Conservation (phyloP, 192 early-diverging fungal genomes). For the Entomortierella beljakovae region DNA sequence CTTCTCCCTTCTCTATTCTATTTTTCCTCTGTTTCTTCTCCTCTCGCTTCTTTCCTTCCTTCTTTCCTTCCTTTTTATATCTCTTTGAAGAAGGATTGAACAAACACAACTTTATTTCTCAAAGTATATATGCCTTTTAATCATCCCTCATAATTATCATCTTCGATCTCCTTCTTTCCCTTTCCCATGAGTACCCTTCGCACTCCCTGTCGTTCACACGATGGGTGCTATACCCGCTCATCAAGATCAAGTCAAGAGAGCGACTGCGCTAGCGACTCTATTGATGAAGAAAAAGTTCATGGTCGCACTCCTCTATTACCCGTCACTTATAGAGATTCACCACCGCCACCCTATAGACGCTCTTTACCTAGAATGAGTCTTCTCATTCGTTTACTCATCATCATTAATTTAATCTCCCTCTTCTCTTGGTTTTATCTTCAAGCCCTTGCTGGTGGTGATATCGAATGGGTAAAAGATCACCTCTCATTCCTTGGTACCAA, state of each 20-base stretch:
- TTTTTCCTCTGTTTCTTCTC: neutral
- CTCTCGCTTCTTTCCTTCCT: neutral
- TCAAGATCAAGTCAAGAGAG: too few species aligned
- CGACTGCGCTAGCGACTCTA: too few species aligned
- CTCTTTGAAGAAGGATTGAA: neutral
- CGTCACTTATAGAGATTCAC: neutral
- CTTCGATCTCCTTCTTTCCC: too few species aligned
- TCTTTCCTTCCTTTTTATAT: neutral
- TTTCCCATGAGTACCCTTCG: too few species aligned
- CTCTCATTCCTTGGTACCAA: constrained; percentile 59
- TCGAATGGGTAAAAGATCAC: constrained; percentile 63
- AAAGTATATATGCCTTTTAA: too few species aligned
- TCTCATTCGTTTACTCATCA: constrained; percentile 37
- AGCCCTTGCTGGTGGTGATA: constrained; percentile 56
- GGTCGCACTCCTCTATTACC: neutral
- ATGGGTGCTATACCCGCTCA: too few species aligned
- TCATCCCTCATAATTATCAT: too few species aligned
- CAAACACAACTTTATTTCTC: neutral
- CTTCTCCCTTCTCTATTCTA: neutral
- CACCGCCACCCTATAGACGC: neutral
- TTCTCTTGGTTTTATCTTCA: constrained; percentile 51
- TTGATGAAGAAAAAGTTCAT: too few species aligned
- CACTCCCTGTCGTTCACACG: too few species aligned
- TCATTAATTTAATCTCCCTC: constrained; percentile 37
- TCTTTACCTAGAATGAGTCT: constrained; percentile 1